Percentiles rank a stretch among this genome's conserved stretches.
Conservation (phyloP, 1,284 basidiomycete genomes). For the Irpex rosettiformis region DNA sequence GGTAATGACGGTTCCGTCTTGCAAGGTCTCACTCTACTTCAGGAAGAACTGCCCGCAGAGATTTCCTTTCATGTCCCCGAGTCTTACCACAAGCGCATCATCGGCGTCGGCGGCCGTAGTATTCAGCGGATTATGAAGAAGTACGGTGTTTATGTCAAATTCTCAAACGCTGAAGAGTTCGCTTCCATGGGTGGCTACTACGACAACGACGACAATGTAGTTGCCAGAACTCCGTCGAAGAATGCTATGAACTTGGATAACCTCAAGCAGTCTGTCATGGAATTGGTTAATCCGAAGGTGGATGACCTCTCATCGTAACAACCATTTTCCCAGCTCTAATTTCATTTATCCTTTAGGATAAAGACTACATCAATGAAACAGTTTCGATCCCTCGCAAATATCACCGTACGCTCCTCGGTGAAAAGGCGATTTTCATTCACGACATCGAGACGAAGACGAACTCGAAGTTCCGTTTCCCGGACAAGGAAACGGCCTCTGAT, state of each 20-base stretch:
- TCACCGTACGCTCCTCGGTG: conserved; percentile 91
- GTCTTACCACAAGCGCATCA: conserved; percentile 98
- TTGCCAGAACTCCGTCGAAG: conserved; percentile 96
- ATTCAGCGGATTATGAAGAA: conserved; percentile 99
- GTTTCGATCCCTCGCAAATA: conserved; percentile 92
- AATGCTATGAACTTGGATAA: conserved; percentile 96
- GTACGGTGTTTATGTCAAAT: conserved; percentile 99
- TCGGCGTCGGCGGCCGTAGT: conserved; percentile 97
- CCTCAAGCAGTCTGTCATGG: conserved; percentile 96
- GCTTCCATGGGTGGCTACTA: conserved; percentile 92
- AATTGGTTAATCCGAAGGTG: conserved; percentile 94
- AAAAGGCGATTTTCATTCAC: conserved; percentile 95
- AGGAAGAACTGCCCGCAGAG: conserved; percentile 98
- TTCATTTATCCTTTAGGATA: conserved; percentile 58
- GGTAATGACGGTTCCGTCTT: conserved; percentile 81
- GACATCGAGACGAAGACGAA: conserved; percentile 98
- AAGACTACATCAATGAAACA: conserved; percentile 94
- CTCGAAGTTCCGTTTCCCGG: conserved; percentile 91
- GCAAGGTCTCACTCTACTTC: conserved; percentile 85
- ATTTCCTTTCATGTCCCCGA: conserved; percentile 99
- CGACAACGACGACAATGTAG: conserved; percentile 98
- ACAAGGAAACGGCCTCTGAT: conserved; percentile 92
- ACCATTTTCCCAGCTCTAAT: conserved; percentile 6
- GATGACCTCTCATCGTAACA: conserved; percentile 16
- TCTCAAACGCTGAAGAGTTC: conserved; percentile 98